phyloP scores from a whole-genome alignment of 768 basidiomycete species.

The Tulasnella calospora region DNA sequence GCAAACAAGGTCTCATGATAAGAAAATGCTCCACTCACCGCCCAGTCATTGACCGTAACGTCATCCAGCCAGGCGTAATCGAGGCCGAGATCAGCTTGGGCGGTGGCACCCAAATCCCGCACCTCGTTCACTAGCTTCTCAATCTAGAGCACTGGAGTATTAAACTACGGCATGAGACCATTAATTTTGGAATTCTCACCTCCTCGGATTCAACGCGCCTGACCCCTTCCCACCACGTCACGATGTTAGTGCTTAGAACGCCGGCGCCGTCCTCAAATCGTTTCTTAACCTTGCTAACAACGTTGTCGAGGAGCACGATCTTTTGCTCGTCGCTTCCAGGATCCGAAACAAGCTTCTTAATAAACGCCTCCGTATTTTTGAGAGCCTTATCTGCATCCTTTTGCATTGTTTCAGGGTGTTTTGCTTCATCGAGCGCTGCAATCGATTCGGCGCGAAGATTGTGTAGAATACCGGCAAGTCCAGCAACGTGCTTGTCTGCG shows the following conservation, averaged over 20 bases:
- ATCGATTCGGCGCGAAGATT: conserved; percentile 38
- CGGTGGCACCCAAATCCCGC: conserved; percentile 54
- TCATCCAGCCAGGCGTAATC: conserved; percentile 81
- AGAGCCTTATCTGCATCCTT: conserved; percentile 49
- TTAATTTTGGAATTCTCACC: conserved; percentile 35
- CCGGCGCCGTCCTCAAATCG: conserved; percentile 44
- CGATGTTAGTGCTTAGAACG: conserved; percentile 39
- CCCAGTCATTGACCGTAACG: conserved; percentile 70
- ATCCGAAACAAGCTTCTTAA: conserved; percentile 48
- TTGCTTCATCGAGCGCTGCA: conserved; percentile 44
- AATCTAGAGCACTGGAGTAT: conserved; percentile 33
- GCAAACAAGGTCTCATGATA: neutral
- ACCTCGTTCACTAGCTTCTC: conserved; percentile 42
- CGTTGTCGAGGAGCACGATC: conserved; percentile 43
- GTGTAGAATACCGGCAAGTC: conserved; percentile 47
- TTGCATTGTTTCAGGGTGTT: conserved; percentile 37
- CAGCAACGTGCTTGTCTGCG: conserved; percentile 38
- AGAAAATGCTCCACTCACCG: conserved; percentile 20
- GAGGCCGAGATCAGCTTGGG: conserved; percentile 64
- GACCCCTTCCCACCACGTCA: conserved; percentile 41
- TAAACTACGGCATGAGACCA: neutral
- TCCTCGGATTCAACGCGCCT: conserved; percentile 46
- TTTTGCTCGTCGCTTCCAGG: conserved; percentile 44
- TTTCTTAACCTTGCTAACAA: conserved; percentile 44
- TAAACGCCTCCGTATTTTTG: conserved; percentile 60